These are phyloP conservation scores for Fusarium poae DNA, from an alignment of 2,329 filamentous ascomycete genomes.

Conservation along the genomic window DNA sequence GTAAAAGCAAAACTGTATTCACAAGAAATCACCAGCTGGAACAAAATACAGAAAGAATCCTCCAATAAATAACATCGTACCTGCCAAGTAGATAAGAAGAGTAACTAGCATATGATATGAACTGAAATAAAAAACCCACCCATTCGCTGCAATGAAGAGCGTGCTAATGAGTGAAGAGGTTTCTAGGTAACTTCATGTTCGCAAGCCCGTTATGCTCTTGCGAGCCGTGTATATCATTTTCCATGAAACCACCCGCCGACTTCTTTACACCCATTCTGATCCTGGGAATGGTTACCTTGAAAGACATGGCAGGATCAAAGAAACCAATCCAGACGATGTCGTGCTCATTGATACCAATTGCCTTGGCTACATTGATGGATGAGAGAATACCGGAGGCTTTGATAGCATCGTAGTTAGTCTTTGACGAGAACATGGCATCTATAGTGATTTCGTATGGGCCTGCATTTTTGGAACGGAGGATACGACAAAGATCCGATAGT, in stretches of 20 bases:
- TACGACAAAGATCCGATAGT: constrained; percentile 54
- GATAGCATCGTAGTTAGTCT: constrained; percentile 49
- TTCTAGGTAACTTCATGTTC: constrained; percentile 13
- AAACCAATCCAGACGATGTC: constrained; percentile 57
- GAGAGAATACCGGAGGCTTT: constrained; percentile 32
- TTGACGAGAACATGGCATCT: constrained; percentile 62
- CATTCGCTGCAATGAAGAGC: not conserved
- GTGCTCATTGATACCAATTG: constrained; percentile 44
- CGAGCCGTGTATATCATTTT: constrained; percentile 43
- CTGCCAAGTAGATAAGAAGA: no score
- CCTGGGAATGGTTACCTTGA: constrained; percentile 53
- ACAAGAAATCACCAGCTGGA: no score
- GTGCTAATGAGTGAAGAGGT: not conserved
- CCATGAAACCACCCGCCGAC: constrained; percentile 42
- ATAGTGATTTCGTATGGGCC: constrained; percentile 63
- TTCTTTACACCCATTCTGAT: constrained; percentile 28
- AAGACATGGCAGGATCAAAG: constrained; percentile 62
- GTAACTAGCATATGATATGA: no score
- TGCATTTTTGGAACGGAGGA: constrained; percentile 64
- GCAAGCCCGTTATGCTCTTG: constrained; percentile 42
- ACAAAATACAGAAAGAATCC: not conserved
- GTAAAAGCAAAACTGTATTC: no score
- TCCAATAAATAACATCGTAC: no score
- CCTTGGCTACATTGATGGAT: constrained; percentile 10
- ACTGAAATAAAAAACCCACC: no score